Conservation (phyloP, 2,329 filamentous ascomycete genomes). For the Fusarium sp. region DNA sequence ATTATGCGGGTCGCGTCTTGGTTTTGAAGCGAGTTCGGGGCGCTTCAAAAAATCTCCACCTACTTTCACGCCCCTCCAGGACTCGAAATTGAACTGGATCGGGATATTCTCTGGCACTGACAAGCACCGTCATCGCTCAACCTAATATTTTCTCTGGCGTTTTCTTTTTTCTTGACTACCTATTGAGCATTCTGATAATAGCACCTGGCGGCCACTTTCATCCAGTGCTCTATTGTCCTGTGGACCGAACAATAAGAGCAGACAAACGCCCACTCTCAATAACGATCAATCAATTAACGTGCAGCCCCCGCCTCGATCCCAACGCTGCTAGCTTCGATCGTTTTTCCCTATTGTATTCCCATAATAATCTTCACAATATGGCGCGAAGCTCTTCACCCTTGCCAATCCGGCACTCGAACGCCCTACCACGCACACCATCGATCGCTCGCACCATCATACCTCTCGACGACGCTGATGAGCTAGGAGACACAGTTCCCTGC, state of each 20-base stretch:
- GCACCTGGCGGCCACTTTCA: constrained; percentile 23
- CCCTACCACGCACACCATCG: constrained; percentile 50
- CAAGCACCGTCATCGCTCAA: constrained; percentile 6
- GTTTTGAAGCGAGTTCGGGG: constrained; percentile 14
- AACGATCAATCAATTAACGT: constrained; percentile 6
- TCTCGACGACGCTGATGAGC: constrained; percentile 62
- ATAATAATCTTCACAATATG: constrained; percentile 46
- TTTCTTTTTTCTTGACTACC: constrained; percentile 7
- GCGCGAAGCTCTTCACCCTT: constrained; percentile 52
- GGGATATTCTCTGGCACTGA: constrained; percentile 18
- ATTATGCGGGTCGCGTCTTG: constrained; percentile 39
- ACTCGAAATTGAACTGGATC: constrained; percentile 9
- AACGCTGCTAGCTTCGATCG: constrained; percentile 23
- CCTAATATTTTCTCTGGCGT: not conserved
- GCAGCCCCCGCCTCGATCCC: constrained; percentile 30
- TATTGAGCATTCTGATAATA: constrained; percentile 1
- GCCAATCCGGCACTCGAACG: constrained; percentile 52
- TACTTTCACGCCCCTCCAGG: constrained; percentile 32
- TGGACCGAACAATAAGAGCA: constrained; percentile 30
- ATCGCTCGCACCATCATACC: constrained; percentile 44
- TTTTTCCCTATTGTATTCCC: constrained; percentile 21
- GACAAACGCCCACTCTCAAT: constrained; percentile 19
- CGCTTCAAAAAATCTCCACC: constrained; percentile 31
- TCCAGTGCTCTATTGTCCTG: constrained; percentile 27
- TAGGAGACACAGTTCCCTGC: constrained; percentile 64